These are phyloP conservation scores for Globisporangium emineosum DNA, from an alignment of 352 stramenopile species.

Conservation along the genomic window DNA sequence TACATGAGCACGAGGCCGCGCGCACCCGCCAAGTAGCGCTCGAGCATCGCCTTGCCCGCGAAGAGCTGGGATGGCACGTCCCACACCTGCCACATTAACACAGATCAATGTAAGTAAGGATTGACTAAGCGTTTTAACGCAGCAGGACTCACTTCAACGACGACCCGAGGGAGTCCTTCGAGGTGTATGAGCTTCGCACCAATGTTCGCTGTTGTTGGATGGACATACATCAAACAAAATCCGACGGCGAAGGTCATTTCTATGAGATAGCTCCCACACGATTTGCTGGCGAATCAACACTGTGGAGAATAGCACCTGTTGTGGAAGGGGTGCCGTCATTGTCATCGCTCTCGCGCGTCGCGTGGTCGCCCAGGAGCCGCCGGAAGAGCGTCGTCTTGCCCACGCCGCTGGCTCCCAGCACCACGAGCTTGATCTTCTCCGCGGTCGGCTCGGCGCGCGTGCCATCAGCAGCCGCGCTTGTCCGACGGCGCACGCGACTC, in stretches of 20 bases:
- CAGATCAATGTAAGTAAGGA: no score
- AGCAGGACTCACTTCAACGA: constrained; percentile 49
- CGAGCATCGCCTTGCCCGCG: constrained; percentile 37
- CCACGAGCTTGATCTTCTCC: constrained; percentile 45
- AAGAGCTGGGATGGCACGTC: constrained; percentile 57
- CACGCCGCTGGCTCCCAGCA: constrained; percentile 36
- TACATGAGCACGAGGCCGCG: constrained; percentile 46
- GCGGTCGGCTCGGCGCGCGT: constrained; percentile 2
- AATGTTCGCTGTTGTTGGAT: constrained; percentile 28
- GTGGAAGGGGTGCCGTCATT: constrained; percentile 32
- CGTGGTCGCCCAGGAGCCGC: constrained; percentile 33
- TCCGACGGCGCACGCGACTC: constrained; percentile 19
- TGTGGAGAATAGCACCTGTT: no score
- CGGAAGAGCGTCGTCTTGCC: constrained; percentile 60
- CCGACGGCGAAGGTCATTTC: neutral
- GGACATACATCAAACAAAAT: no score
- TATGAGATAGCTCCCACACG: neutral
- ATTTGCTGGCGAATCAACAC: no score
- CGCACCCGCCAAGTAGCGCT: constrained; percentile 34
- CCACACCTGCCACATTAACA: constrained; percentile 37
- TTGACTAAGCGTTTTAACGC: no score
- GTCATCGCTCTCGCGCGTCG: neutral
- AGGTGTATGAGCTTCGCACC: constrained; percentile 56
- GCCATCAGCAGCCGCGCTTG: neutral
- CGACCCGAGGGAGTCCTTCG: constrained; percentile 25